Evolutionary conservation across 2,329 filamentous ascomycete species (phyloP).

Genomic region (Penicillium sp.): DNA sequence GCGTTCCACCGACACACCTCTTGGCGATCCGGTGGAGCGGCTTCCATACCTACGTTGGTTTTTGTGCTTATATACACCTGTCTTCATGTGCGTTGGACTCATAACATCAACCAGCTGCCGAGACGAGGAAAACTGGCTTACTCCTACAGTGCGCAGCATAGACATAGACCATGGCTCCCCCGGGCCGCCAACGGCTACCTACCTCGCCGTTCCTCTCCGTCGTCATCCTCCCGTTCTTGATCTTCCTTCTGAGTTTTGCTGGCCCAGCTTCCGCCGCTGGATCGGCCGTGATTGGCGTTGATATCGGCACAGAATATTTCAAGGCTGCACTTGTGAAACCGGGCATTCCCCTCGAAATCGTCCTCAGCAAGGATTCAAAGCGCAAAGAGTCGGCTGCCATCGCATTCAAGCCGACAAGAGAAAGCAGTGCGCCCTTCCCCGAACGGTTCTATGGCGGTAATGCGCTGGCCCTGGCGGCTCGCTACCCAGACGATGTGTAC

Average conservation of each 20-base stretch:
- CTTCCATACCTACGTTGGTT: conserved; percentile 1
- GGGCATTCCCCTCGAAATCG: conserved; percentile 94
- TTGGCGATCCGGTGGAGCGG: conserved; percentile 14
- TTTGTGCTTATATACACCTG: conserved; percentile 13
- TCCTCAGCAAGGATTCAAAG: conserved; percentile 95
- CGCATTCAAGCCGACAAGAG: conserved; percentile 82
- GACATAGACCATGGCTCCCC: conserved; percentile 34
- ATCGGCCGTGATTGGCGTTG: conserved; percentile 83
- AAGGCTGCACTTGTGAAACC: conserved; percentile 96
- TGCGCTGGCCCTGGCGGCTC: conserved; percentile 77
- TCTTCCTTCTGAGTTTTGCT: conserved; percentile 56
- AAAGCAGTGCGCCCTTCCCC: conserved; percentile 67
- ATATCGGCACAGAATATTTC: conserved; percentile 94
- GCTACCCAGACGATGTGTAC: conserved; percentile 92
- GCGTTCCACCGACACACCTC: conserved; percentile 16
- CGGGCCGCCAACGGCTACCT: conserved; percentile 28
- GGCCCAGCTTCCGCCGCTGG: conserved; percentile 58
- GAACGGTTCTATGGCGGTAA: conserved; percentile 91
- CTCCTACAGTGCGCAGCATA: conserved; percentile 21
- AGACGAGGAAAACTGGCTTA: conserved; percentile 10
- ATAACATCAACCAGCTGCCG: background rate
- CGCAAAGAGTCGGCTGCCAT: conserved; percentile 90
- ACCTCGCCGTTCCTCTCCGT: conserved; percentile 41
- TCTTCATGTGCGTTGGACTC: conserved; percentile 2
- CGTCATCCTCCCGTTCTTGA: conserved; percentile 50